Conservation (phyloP, 352 stramenopile species). For the Blastocystis sp. region DNA sequence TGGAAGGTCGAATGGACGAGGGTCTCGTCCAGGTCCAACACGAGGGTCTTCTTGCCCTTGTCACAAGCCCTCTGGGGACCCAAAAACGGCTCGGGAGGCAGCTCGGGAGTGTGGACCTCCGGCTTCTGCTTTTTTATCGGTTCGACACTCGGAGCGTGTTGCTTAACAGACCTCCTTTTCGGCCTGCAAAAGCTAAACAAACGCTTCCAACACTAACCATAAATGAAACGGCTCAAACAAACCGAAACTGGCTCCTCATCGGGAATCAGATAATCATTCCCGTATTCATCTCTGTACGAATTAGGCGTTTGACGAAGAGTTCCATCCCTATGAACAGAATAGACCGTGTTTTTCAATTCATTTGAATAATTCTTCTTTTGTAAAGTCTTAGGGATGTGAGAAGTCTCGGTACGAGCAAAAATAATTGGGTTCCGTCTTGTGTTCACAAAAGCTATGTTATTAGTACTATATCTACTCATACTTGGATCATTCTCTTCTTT, state of each 20-base stretch:
- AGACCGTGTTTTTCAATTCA: background rate
- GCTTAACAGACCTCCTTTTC: background rate
- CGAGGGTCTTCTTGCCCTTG: conserved; percentile 77
- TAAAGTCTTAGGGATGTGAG: conserved; percentile 24
- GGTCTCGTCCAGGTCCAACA: conserved; percentile 93
- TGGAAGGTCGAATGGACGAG: conserved; percentile 92
- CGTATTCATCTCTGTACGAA: background rate
- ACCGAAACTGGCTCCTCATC: background rate
- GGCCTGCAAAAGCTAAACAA: background rate
- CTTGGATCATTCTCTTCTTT: conserved; percentile 17
- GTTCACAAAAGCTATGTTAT: background rate
- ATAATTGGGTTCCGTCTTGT: conserved; percentile 54
- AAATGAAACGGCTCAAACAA: background rate
- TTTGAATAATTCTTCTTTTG: background rate
- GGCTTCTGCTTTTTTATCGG: background rate
- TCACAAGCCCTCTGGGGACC: conserved; percentile 65
- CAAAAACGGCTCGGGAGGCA: conserved; percentile 34
- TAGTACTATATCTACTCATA: background rate
- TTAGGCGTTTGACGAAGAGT: background rate
- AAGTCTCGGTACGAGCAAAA: conserved; percentile 50
- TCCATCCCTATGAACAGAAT: background rate
- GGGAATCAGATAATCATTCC: background rate
- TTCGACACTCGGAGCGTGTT: no score
- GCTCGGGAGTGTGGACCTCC: background rate
- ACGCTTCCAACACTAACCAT: conserved; percentile 36